phyloP scores from a whole-genome alignment of 768 basidiomycete genomes.

The Termitomyces sp. region DNA sequence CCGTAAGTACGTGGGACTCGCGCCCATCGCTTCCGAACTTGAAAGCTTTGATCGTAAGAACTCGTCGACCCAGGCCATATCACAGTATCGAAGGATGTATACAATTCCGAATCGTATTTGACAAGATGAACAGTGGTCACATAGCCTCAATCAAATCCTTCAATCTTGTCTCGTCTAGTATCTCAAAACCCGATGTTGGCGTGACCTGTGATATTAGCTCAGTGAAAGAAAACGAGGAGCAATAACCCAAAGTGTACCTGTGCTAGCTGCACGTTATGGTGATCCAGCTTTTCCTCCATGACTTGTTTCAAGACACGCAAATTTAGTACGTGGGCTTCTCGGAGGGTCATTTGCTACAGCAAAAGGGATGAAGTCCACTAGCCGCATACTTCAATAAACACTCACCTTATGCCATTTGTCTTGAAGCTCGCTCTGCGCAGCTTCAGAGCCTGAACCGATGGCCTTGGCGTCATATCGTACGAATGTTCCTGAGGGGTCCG shows the following conservation, averaged over 20 bases:
- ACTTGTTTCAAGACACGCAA: slow-evolving; percentile 95
- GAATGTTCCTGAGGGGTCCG: slow-evolving; percentile 97
- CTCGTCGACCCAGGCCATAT: slow-evolving; percentile 1
- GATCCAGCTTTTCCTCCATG: slow-evolving; percentile 99
- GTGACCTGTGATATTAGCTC: slow-evolving; percentile 56
- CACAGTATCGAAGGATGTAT: too few relatives aligned
- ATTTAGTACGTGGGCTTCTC: slow-evolving; percentile 82
- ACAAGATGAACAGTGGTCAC: slow-evolving; percentile 32
- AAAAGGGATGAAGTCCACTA: background rate
- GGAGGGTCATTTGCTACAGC: slow-evolving; percentile 82
- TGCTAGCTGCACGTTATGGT: slow-evolving; percentile 96
- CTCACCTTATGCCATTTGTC: slow-evolving; percentile 92
- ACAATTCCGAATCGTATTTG: background rate
- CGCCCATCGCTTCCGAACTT: background rate
- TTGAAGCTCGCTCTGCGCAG: slow-evolving; percentile 94
- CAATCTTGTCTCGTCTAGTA: slow-evolving; percentile 73
- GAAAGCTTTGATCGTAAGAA: background rate
- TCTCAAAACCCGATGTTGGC: slow-evolving; percentile 76
- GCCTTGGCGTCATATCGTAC: slow-evolving; percentile 97
- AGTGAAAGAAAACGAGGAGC: background rate
- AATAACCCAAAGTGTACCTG: slow-evolving; percentile 51
- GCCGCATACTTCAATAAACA: background rate
- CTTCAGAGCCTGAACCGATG: slow-evolving; percentile 96
- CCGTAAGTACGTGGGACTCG: background rate
- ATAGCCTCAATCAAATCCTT: slow-evolving; percentile 83